Evolutionary conservation across 2,329 filamentous ascomycete genomes (phyloP).

Genomic region (Epichloe festucae): DNA sequence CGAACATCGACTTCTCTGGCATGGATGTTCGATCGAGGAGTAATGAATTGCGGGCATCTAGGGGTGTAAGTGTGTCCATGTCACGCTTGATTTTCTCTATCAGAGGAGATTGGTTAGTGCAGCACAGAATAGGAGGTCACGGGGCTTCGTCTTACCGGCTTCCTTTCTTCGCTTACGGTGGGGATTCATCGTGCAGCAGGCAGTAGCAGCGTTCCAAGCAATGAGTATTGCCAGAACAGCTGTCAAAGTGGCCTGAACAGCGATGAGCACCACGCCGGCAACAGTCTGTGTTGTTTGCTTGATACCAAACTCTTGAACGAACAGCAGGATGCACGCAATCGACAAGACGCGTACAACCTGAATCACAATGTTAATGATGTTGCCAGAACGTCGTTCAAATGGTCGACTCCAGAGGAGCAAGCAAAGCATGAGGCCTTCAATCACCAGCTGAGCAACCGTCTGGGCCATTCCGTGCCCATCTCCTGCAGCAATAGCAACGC

Average conservation of each 20-base stretch:
- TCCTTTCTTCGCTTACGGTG: constrained; percentile 82
- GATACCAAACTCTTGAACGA: constrained; percentile 86
- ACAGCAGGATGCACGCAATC: constrained; percentile 77
- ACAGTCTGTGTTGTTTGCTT: constrained; percentile 87
- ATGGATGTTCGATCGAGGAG: constrained; percentile 46
- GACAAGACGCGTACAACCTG: constrained; percentile 82
- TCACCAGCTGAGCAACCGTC: constrained; percentile 62
- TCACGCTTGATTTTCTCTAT: constrained; percentile 66
- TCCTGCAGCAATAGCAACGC: constrained; percentile 69
- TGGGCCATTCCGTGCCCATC: constrained; percentile 79
- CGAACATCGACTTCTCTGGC: constrained; percentile 28
- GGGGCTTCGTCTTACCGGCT: constrained; percentile 50
- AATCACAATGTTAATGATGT: constrained; percentile 88
- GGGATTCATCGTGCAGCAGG: constrained; percentile 76
- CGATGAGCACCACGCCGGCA: constrained; percentile 83
- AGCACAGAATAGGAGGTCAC: constrained; percentile 15
- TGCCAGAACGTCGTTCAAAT: constrained; percentile 74
- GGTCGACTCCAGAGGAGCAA: constrained; percentile 77
- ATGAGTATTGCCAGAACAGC: constrained; percentile 77
- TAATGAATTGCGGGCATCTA: constrained; percentile 78
- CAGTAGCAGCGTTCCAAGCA: constrained; percentile 73
- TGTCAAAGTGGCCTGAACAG: constrained; percentile 76
- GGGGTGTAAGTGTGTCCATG: constrained; percentile 69
- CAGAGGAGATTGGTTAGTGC: not conserved
- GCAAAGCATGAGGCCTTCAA: constrained; percentile 67